These are phyloP conservation scores for Pseudohalonectria lignicola DNA, from an alignment of 2,329 filamentous ascomycete species.

Conservation along the genomic window DNA sequence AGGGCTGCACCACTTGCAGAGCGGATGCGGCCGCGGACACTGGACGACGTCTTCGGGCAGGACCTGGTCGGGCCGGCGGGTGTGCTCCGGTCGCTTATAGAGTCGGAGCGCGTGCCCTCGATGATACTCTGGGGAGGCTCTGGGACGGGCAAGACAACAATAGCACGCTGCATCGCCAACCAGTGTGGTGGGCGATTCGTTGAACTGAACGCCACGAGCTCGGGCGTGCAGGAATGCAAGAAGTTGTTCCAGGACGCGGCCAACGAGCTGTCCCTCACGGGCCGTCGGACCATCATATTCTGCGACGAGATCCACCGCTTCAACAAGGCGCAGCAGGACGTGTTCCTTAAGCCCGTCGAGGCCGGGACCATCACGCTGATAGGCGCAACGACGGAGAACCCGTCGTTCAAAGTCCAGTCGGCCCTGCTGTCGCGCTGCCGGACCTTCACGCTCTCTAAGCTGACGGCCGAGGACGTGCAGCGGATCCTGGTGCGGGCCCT, in stretches of 20 bases:
- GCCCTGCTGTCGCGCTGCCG: slow-evolving; percentile 82
- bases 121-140: slow-evolving; percentile 90
- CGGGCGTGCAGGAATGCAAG: slow-evolving; percentile 82
- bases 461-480: slow-evolving; percentile 61
- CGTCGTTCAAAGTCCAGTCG: slow-evolving; percentile 83
- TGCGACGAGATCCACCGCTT: slow-evolving; percentile 96
- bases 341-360: slow-evolving; percentile 88
- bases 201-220: slow-evolving; percentile 89
- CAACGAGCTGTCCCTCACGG: slow-evolving; percentile 69
- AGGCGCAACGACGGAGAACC: slow-evolving; percentile 94
- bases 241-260: slow-evolving; percentile 80
- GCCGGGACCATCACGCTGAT: slow-evolving; percentile 83
- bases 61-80: slow-evolving; percentile 78
- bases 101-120: slow-evolving; percentile 74
- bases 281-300: slow-evolving; percentile 89
- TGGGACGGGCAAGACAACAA: slow-evolving; percentile 81
- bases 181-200: slow-evolving; percentile 78
- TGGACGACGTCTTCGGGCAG: slow-evolving; percentile 86
- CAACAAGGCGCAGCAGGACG: slow-evolving; percentile 85
- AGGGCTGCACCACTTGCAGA: slow-evolving; percentile 79
- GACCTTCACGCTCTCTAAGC: slow-evolving; percentile 74
- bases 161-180: slow-evolving; percentile 79
- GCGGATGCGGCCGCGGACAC: slow-evolving; percentile 74
- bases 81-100: slow-evolving; percentile 78
- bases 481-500: slow-evolving; percentile 70